These are phyloP conservation scores for Oryza rufipogon DNA, from an alignment of 176 grass and related monocot species.

Conservation along the genomic window DNA sequence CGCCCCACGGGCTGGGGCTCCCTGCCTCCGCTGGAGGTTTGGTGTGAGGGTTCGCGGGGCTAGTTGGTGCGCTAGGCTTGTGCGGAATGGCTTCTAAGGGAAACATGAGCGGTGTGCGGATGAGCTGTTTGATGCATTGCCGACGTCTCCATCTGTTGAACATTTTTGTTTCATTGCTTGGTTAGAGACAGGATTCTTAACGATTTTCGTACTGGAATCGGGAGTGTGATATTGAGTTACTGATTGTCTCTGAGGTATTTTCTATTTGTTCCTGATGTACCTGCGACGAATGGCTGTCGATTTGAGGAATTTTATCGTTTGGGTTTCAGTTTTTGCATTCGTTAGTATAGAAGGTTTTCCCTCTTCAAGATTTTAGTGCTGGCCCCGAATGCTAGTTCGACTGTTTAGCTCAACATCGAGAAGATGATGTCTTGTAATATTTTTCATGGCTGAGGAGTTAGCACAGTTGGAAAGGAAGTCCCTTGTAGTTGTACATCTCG, in stretches of 20 bases:
- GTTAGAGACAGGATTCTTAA: not conserved
- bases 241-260: not conserved
- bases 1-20: not conserved
- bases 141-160: not conserved
- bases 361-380: not conserved
- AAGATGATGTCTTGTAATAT: not conserved
- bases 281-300: not conserved
- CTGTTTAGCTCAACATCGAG: not conserved
- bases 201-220: not conserved
- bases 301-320: not conserved
- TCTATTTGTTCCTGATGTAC: not conserved
- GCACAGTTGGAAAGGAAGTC: not conserved
- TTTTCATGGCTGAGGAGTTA: not conserved
- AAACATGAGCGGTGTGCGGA: not conserved
- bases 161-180: not conserved
- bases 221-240: not conserved
- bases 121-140: constrained; percentile 23
- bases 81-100: not conserved
- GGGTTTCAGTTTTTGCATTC: not conserved
- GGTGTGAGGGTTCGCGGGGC: too few species aligned
- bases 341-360: not conserved
- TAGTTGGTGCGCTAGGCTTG: not conserved
- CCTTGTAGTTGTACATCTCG: not conserved
- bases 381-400: not conserved
- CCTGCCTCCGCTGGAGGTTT: too few species aligned